phyloP scores from a whole-genome alignment of 139 green algal genomes.

The Chlamydomonas asymmetrica region DNA sequence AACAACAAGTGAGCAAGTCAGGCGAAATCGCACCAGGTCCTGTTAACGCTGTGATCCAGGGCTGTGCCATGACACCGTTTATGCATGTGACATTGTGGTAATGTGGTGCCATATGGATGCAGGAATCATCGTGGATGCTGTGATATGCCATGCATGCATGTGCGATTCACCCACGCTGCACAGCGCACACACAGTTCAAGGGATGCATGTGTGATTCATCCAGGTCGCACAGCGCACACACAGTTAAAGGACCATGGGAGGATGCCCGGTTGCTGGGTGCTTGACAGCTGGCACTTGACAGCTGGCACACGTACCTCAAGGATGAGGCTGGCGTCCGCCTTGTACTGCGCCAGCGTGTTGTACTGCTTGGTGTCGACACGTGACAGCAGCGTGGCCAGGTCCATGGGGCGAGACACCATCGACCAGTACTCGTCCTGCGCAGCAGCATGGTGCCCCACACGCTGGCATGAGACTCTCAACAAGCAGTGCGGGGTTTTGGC shows the following conservation, averaged over 20 bases:
- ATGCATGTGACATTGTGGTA: too few relatives aligned
- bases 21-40: too few relatives aligned
- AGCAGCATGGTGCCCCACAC: neutral
- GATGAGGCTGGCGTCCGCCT: slow-evolving; percentile 70
- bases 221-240: neutral
- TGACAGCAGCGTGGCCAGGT: slow-evolving; percentile 73
- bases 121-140: too few relatives aligned
- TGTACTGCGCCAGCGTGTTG: slow-evolving; percentile 58
- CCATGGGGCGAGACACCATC: slow-evolving; percentile 60
- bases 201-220: too few relatives aligned
- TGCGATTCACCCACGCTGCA: too few relatives aligned
- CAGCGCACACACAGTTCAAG: too few relatives aligned
- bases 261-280: neutral
- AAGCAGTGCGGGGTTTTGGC: neutral
- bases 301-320: slow-evolving; percentile 8
- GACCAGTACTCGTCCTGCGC: slow-evolving; percentile 49
- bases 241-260: neutral
- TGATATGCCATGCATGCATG: too few relatives aligned
- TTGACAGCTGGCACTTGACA: too few relatives aligned
- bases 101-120: too few relatives aligned
- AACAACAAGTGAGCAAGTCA: too few relatives aligned
- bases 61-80: too few relatives aligned
- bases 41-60: too few relatives aligned
- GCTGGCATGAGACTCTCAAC: neutral
- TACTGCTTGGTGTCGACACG: slow-evolving; percentile 67